phyloP scores from a whole-genome alignment of 2,329 filamentous ascomycete genomes.

The Aureobasidium sp. region DNA sequence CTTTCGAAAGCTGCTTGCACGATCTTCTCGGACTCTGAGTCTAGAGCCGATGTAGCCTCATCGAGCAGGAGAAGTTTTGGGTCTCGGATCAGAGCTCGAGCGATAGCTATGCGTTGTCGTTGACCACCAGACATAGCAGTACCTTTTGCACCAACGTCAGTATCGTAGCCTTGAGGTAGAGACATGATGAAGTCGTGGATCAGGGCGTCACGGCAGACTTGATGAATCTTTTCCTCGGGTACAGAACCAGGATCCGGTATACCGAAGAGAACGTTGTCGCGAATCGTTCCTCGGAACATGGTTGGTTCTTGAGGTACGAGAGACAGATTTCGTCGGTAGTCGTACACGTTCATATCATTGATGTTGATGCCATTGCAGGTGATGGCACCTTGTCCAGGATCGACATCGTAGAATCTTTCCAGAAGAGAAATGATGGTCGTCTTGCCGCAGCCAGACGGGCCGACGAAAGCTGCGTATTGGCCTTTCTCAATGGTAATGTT shows the following conservation, averaged over 20 bases:
- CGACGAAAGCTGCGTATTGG: constrained; percentile 46
- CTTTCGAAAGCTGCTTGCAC: constrained; percentile 44
- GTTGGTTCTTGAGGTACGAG: constrained; percentile 56
- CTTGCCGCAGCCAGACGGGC: constrained; percentile 45
- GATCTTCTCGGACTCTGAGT: constrained; percentile 46
- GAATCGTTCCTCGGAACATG: constrained; percentile 62
- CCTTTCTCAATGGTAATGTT: constrained; percentile 37
- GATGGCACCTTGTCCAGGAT: constrained; percentile 63
- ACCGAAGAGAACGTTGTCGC: constrained; percentile 65
- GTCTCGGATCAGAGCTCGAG: constrained; percentile 47
- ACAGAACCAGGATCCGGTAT: neutral
- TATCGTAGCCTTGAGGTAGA: constrained; percentile 72
- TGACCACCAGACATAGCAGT: constrained; percentile 48
- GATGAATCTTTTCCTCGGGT: constrained; percentile 63
- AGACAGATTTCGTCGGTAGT: constrained; percentile 47
- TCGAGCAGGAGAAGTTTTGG: constrained; percentile 46
- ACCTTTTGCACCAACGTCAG: constrained; percentile 47
- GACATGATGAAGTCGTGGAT: constrained; percentile 73
- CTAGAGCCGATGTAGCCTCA: constrained; percentile 47
- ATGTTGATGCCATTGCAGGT: constrained; percentile 53
- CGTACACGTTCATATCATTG: constrained; percentile 36
- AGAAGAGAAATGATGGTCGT: constrained; percentile 45
- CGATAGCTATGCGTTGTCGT: constrained; percentile 47
- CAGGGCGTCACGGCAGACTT: constrained; percentile 72
- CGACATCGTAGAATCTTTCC: constrained; percentile 64